Conservation (phyloP, 2,329 filamentous ascomycete genomes). For the Fusarium falciforme region DNA sequence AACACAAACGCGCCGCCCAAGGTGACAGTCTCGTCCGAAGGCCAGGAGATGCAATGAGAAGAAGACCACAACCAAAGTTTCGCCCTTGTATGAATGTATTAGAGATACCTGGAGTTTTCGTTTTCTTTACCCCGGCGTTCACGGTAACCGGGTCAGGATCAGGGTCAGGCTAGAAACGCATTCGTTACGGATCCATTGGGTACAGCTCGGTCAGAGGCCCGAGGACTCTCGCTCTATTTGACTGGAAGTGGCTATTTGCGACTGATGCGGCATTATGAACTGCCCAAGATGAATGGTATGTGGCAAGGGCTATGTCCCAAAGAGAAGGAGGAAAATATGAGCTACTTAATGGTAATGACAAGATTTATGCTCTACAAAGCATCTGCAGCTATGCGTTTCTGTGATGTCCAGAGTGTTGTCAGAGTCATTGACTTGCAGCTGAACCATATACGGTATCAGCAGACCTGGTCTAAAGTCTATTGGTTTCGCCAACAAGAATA, state of each 20-base stretch:
- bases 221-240: slow-evolving; percentile 28
- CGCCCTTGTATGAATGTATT: slow-evolving; percentile 41
- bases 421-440: neutral
- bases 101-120: slow-evolving; percentile 42
- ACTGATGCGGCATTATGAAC: neutral
- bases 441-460: neutral
- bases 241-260: slow-evolving; percentile 6
- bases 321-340: slow-evolving; percentile 29
- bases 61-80: slow-evolving; percentile 13
- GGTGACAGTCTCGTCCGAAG: slow-evolving; percentile 42
- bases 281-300: slow-evolving; percentile 9
- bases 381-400: neutral
- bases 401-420: neutral
- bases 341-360: slow-evolving; percentile 43
- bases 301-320: slow-evolving; percentile 15
- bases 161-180: slow-evolving; percentile 38
- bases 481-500: neutral
- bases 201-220: slow-evolving; percentile 25
- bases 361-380: slow-evolving; percentile 23
- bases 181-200: slow-evolving; percentile 36
- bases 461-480: neutral
- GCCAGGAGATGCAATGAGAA: slow-evolving; percentile 42
- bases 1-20: slow-evolving; percentile 38
- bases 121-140: slow-evolving; percentile 40
- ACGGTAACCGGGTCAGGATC: slow-evolving; percentile 32